A percentile compares a stretch with the other conserved stretches of the same genome.
phyloP scores from a whole-genome alignment of 371 early-diverging fungal species.

The Lichtheimia ramosa region DNA sequence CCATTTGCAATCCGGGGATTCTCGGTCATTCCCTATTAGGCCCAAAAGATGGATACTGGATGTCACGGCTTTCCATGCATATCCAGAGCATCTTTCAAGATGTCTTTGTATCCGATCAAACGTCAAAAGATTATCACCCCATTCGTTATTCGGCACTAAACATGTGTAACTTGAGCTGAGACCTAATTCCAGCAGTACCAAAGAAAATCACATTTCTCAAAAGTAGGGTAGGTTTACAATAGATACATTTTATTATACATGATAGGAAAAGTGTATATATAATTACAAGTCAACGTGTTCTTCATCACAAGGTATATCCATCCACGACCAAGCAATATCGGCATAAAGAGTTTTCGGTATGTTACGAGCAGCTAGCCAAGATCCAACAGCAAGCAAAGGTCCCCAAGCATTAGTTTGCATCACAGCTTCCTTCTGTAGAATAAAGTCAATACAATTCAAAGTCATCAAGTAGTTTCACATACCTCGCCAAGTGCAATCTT shows the following conservation, averaged over 20 bases:
- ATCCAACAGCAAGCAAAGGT: conserved; percentile 32
- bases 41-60: no score
- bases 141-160: background rate
- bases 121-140: no score
- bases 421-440: conserved; percentile 38
- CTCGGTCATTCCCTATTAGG: no score
- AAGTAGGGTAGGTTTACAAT: no score
- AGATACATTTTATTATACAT: no score
- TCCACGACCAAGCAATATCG: conserved; percentile 19
- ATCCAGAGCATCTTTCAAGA: no score
- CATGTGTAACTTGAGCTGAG: background rate
- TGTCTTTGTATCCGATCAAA: no score
- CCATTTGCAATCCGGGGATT: no score
- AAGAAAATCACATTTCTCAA: no score
- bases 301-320: conserved; percentile 22
- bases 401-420: conserved; percentile 40
- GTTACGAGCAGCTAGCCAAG: conserved; percentile 40
- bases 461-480: conserved; percentile 2
- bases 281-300: conserved; percentile 16
- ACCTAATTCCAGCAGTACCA: no score
- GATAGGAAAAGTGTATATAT: no score
- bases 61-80: no score
- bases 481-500: conserved; percentile 37
- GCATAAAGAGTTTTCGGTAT: conserved; percentile 41
- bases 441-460: background rate